A percentile compares a stretch with the other conserved stretches of the same genome.
phyloP scores from a whole-genome alignment of 257 asterid genomes.

The Anisodus tanguticus region DNA sequence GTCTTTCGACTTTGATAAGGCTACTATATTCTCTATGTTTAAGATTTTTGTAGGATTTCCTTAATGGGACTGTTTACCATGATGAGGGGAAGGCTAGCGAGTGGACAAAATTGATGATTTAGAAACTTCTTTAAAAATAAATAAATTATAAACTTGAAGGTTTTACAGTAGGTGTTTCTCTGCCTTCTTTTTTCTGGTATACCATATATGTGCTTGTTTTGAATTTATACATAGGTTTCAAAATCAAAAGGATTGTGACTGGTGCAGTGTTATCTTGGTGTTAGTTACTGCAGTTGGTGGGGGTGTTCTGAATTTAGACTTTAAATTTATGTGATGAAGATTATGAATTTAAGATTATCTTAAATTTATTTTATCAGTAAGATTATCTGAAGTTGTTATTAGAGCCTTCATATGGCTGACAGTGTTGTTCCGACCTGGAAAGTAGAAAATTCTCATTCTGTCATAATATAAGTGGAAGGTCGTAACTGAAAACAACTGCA shows the following conservation, averaged over 20 bases:
- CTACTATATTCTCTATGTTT: neutral
- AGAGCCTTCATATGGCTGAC: neutral
- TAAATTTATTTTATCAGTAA: neutral
- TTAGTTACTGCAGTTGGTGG: neutral
- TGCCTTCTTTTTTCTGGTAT: neutral
- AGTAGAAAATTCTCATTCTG: neutral
- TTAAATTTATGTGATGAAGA: neutral
- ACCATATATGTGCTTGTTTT: neutral
- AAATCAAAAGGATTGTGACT: neutral
- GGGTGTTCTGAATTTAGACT: neutral
- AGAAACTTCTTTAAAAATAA: neutral
- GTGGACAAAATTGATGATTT: neutral
- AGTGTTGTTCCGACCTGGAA: neutral
- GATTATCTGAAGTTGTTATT: neutral
- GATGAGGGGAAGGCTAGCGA: neutral
- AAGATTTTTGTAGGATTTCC: neutral
- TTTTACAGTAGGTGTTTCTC: slow-evolving; percentile 11
- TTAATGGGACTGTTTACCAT: neutral
- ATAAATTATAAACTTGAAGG: neutral
- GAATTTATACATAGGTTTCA: slow-evolving; percentile 3
- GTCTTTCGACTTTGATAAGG: neutral
- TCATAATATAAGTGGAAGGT: neutral
- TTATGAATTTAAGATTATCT: slow-evolving; percentile 5
- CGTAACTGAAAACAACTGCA: neutral
- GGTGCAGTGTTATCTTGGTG: neutral